These are phyloP conservation scores for Citrus mangshanensis DNA, from an alignment of 345 rosid genomes.

Conservation along the genomic window DNA sequence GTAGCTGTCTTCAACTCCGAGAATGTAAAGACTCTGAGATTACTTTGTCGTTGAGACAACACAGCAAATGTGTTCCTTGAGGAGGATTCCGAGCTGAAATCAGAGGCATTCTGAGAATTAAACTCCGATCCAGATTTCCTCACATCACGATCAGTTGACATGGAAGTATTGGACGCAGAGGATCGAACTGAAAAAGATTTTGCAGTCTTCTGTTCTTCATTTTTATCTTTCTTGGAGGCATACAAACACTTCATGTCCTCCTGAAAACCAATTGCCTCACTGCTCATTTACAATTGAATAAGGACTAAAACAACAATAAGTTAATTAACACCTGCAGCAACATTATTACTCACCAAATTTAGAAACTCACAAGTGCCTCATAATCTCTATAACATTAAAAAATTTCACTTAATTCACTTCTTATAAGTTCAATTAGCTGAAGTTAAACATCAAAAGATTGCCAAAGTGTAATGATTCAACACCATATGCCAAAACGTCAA, in stretches of 20 bases:
- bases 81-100: slow-evolving; percentile 63
- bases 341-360: not conserved
- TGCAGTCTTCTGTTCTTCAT: slow-evolving; percentile 40
- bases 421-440: not conserved
- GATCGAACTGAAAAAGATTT: slow-evolving; percentile 51
- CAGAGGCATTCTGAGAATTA: slow-evolving; percentile 62
- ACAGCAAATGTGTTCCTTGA: slow-evolving; percentile 57
- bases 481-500: too few relatives aligned
- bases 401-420: not conserved
- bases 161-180: slow-evolving; percentile 35
- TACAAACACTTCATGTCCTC: slow-evolving; percentile 72
- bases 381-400: not conserved
- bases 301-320: not conserved
- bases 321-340: not conserved
- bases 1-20: slow-evolving; percentile 79
- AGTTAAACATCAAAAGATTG: not conserved
- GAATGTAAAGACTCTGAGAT: slow-evolving; percentile 68
- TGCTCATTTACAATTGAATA: slow-evolving; percentile 24
- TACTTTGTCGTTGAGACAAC: slow-evolving; percentile 65
- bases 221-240: slow-evolving; percentile 40
- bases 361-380: not conserved
- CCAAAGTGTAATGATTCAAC: not conserved
- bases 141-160: slow-evolving; percentile 42
- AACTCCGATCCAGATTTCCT: slow-evolving; percentile 69
- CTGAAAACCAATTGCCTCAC: slow-evolving; percentile 27